These are phyloP conservation scores for Endoconidiophora polonica DNA, from an alignment of 2,329 filamentous ascomycete genomes.

Conservation along the genomic window DNA sequence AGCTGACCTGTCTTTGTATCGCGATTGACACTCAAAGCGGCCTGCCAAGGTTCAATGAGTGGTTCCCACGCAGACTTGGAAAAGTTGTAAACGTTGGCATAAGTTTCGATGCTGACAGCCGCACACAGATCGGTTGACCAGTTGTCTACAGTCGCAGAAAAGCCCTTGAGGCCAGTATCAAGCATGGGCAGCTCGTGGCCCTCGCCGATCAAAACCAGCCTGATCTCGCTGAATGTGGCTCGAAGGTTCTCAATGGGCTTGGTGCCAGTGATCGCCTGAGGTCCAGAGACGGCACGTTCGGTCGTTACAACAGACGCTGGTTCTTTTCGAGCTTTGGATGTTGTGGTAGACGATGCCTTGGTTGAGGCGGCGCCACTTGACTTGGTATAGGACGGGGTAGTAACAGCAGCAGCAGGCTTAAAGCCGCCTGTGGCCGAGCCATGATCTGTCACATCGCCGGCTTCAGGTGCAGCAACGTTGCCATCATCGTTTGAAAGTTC, in stretches of 20 bases:
- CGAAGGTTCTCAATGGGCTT: constrained; percentile 56
- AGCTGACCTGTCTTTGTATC: constrained; percentile 59
- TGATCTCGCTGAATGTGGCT: constrained; percentile 72
- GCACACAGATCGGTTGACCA: constrained; percentile 82
- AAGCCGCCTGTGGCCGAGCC: background rate
- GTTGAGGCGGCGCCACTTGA: background rate
- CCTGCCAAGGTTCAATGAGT: constrained; percentile 84
- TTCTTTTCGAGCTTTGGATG: no score
- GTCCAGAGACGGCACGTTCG: background rate
- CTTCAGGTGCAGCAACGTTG: constrained; percentile 30
- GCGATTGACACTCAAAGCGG: constrained; percentile 78
- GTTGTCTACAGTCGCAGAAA: constrained; percentile 68
- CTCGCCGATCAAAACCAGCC: constrained; percentile 88
- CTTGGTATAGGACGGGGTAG: background rate
- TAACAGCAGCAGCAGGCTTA: background rate
- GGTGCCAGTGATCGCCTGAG: constrained; percentile 9
- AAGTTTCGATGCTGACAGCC: constrained; percentile 80
- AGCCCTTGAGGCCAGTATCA: constrained; percentile 83
- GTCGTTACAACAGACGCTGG: no score
- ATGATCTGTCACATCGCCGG: constrained; percentile 19
- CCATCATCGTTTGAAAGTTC: constrained; percentile 61
- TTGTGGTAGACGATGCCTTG: no score
- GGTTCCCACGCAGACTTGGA: constrained; percentile 98
- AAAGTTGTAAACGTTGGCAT: constrained; percentile 96
- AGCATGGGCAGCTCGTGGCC: constrained; percentile 88